Conservation (phyloP, 805 yeast species). For the Lachancea nothofagi region DNA sequence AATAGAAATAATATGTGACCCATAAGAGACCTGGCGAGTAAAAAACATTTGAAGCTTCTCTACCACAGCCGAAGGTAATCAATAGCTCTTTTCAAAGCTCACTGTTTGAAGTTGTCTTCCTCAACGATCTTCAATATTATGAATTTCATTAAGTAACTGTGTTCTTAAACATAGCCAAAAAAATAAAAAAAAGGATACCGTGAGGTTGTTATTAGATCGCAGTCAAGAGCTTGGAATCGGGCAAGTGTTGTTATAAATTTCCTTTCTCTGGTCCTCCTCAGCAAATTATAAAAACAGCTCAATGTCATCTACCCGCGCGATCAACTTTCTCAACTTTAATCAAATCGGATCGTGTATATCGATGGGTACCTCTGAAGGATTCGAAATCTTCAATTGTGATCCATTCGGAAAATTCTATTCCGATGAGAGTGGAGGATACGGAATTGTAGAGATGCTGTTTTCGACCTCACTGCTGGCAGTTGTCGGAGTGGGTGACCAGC, state of each 20-base stretch:
- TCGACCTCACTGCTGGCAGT: slow-evolving; percentile 64
- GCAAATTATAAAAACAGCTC: background rate
- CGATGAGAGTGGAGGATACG: slow-evolving; percentile 50
- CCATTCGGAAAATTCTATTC: slow-evolving; percentile 54
- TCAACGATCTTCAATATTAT: too few relatives aligned
- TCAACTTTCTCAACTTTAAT: slow-evolving; percentile 59
- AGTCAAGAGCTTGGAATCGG: background rate
- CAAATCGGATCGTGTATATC: slow-evolving; percentile 72
- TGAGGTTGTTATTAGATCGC: background rate
- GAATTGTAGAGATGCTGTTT: slow-evolving; percentile 72
- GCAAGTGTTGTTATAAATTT: too few relatives aligned
- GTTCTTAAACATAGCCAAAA: background rate
- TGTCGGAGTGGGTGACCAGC: slow-evolving; percentile 68
- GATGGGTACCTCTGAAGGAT: slow-evolving; percentile 57
- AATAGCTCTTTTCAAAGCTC: too few relatives aligned
- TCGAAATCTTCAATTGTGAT: slow-evolving; percentile 63
- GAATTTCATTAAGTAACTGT: background rate
- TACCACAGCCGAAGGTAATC: too few relatives aligned
- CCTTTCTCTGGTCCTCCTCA: background rate
- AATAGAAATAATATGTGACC: too few relatives aligned
- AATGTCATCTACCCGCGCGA: slow-evolving; percentile 17
- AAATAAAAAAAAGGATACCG: background rate
- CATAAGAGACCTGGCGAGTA: too few relatives aligned
- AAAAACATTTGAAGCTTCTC: too few relatives aligned
- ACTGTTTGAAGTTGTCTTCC: too few relatives aligned